These are phyloP conservation scores for Artemisia tridentata DNA, from an alignment of 129 eudicot genomes.

Conservation along the genomic window DNA sequence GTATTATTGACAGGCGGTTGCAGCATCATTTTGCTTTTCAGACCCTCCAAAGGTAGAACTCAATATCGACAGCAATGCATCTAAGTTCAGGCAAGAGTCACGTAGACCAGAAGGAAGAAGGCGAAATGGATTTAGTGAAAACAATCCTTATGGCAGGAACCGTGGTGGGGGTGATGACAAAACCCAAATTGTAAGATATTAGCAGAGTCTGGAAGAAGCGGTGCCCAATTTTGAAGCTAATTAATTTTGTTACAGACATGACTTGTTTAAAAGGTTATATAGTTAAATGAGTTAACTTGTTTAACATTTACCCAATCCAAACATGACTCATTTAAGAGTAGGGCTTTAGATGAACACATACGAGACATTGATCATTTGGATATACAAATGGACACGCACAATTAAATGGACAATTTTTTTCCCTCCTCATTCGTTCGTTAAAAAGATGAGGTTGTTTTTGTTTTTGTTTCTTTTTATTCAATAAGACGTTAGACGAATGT, in stretches of 20 bases:
- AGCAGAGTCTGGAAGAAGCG: slow-evolving; percentile 15
- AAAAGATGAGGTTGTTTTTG: too few relatives aligned
- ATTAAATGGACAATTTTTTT: too few relatives aligned
- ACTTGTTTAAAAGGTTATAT: too few relatives aligned
- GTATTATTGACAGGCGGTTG: slow-evolving; percentile 66
- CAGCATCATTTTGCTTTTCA: slow-evolving; percentile 79
- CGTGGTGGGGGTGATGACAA: slow-evolving; percentile 29
- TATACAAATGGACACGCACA: too few relatives aligned
- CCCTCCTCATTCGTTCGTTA: too few relatives aligned
- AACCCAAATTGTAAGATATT: slow-evolving; percentile 61
- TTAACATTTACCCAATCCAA: too few relatives aligned
- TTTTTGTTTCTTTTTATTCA: too few relatives aligned
- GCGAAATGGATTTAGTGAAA: slow-evolving; percentile 61
- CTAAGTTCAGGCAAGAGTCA: slow-evolving; percentile 61
- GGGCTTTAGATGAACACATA: too few relatives aligned
- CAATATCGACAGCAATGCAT: slow-evolving; percentile 75
- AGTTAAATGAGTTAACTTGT: too few relatives aligned
- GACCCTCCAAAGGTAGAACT: slow-evolving; percentile 74
- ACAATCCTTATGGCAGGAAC: slow-evolving; percentile 69
- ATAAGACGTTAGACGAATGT: too few relatives aligned
- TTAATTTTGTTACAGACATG: neutral
- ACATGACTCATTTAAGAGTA: too few relatives aligned
- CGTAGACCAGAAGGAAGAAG: slow-evolving; percentile 54
- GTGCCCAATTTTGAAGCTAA: slow-evolving; percentile 14
- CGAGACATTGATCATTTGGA: too few relatives aligned